These are phyloP conservation scores for Citrus unshiu DNA, from an alignment of 345 rosid genomes.

Conservation along the genomic window DNA sequence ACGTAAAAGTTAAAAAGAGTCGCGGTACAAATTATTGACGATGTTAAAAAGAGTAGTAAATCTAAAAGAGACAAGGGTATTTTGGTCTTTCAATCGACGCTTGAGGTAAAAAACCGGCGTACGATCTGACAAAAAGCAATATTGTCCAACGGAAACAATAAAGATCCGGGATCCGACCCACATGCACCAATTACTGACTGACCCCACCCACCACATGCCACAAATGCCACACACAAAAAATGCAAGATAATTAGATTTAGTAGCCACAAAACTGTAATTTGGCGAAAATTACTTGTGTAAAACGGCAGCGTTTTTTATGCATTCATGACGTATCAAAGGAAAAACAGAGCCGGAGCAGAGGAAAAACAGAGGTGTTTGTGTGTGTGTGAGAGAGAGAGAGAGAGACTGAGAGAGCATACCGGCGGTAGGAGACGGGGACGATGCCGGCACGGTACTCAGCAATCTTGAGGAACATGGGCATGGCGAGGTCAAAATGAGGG, in stretches of 20 bases:
- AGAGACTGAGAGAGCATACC: constrained; percentile 17
- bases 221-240: background rate
- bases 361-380: background rate
- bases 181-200: background rate
- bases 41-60: too few relatives aligned
- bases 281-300: too few relatives aligned
- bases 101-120: accelerated
- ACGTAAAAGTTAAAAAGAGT: too few relatives aligned
- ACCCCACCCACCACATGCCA: constrained; percentile 8
- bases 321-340: background rate
- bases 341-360: background rate
- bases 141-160: background rate
- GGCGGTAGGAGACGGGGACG: constrained; percentile 45
- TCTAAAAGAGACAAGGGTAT: background rate
- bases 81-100: background rate
- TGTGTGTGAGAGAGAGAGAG: background rate
- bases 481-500: constrained; percentile 51
- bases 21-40: too few relatives aligned
- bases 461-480: constrained; percentile 59
- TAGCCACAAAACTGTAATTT: too few relatives aligned
- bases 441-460: constrained; percentile 59
- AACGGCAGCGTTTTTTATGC: background rate
- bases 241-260: too few relatives aligned
- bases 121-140: background rate
- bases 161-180: background rate